Evolutionary conservation across 306 rosid species (phyloP).

Genomic region (Prunus armeniaca): DNA sequence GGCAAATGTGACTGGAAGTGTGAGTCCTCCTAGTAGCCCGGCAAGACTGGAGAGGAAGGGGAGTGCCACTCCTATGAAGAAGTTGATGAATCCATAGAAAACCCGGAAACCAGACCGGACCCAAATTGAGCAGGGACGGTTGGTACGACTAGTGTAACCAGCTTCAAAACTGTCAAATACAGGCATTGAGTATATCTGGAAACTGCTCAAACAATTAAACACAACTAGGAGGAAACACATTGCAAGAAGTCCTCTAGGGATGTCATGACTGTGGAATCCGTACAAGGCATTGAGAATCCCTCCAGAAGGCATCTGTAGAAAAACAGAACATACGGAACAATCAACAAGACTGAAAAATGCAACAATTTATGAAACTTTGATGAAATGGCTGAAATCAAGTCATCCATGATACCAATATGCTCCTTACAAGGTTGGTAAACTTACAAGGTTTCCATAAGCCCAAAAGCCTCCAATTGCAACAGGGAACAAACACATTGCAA

Average conservation of each 20-base stretch:
- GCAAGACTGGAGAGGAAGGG: slow-evolving; percentile 98
- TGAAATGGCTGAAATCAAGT: neutral
- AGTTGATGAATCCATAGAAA: slow-evolving; percentile 70
- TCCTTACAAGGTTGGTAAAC: slow-evolving; percentile 11
- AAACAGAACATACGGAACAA: slow-evolving; percentile 1
- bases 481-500: slow-evolving; percentile 93
- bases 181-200: slow-evolving; percentile 98
- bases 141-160: slow-evolving; percentile 91
- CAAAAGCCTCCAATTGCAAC: slow-evolving; percentile 95
- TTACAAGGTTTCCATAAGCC: slow-evolving; percentile 96
- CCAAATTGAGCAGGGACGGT: slow-evolving; percentile 97
- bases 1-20: slow-evolving; percentile 97
- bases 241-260: slow-evolving; percentile 83
- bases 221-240: slow-evolving; percentile 88
- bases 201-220: slow-evolving; percentile 93
- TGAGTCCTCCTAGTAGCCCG: slow-evolving; percentile 92
- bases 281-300: slow-evolving; percentile 87
- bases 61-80: slow-evolving; percentile 97
- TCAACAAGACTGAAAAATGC: neutral
- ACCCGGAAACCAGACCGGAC: slow-evolving; percentile 92
- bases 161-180: slow-evolving; percentile 98
- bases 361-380: neutral
- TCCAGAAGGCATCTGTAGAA: slow-evolving; percentile 82
- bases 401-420: neutral
- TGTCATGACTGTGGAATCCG: slow-evolving; percentile 85